These are phyloP conservation scores for Toxoplasma gondii DNA, from an alignment of 169 alveolate genomes.

Conservation along the genomic window DNA sequence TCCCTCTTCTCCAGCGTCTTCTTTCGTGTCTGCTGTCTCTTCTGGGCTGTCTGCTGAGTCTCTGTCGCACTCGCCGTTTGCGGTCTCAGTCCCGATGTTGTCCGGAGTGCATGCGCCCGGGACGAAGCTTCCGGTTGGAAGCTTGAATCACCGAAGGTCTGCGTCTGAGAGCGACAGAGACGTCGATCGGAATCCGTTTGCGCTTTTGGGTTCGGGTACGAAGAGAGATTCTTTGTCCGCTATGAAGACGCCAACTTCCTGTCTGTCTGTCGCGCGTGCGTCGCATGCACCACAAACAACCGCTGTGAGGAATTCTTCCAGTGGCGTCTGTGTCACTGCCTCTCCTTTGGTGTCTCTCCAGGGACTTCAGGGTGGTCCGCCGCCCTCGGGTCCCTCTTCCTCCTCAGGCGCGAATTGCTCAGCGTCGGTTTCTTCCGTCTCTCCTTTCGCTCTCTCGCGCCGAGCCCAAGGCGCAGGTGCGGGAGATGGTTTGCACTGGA, in stretches of 20 bases:
- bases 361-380: too few relatives aligned
- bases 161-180: not conserved
- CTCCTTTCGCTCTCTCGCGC: too few relatives aligned
- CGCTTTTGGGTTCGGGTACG: not conserved
- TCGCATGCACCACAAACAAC: not conserved
- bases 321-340: too few relatives aligned
- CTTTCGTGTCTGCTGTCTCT: not conserved
- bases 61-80: not conserved
- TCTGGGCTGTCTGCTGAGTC: not conserved
- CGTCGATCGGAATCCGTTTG: not conserved
- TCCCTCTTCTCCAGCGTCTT: not conserved
- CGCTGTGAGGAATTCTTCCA: too few relatives aligned
- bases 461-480: too few relatives aligned
- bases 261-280: not conserved
- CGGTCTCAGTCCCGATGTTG: not conserved
- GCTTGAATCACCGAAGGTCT: not conserved
- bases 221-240: not conserved
- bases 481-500: too few relatives aligned
- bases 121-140: not conserved
- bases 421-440: too few relatives aligned
- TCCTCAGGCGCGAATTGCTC: too few relatives aligned
- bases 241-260: not conserved
- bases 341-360: too few relatives aligned
- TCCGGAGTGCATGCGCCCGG: not conserved
- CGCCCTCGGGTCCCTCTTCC: too few relatives aligned